phyloP scores from a whole-genome alignment of 495 filamentous ascomycete genomes.

The Margaritispora aquatica region DNA sequence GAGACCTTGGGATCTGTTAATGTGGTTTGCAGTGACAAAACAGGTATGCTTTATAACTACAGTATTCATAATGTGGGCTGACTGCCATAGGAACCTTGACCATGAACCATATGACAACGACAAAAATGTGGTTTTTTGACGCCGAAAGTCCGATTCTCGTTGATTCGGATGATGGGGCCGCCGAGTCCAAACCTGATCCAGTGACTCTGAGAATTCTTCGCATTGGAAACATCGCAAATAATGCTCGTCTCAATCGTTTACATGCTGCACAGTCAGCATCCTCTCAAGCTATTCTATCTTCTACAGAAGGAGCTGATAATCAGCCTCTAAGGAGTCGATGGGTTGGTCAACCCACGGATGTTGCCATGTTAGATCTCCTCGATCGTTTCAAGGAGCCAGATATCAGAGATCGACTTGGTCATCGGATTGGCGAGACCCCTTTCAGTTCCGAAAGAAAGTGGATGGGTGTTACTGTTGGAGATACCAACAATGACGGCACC shows the following conservation, averaged over 20 bases:
- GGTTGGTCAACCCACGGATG: conserved; percentile 96
- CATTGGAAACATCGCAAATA: conserved; percentile 94
- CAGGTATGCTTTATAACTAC: conserved; percentile 37
- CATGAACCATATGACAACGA: conserved; percentile 97
- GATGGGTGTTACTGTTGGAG: conserved; percentile 90
- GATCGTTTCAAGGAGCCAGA: conserved; percentile 89
- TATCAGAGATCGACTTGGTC: conserved; percentile 75
- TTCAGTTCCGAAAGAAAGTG: conserved; percentile 98
- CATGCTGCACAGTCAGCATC: conserved; percentile 54
- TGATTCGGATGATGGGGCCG: conserved; percentile 58
- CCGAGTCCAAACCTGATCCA: conserved; percentile 54
- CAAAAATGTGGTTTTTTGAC: conserved; percentile 92
- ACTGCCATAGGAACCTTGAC: conserved; percentile 64
- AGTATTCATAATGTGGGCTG: neutral
- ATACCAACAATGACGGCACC: conserved; percentile 31
- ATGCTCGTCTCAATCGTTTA: conserved; percentile 67
- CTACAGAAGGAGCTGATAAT: conserved; percentile 46
- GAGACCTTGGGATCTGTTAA: conserved; percentile 98
- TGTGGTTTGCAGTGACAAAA: conserved; percentile 98
- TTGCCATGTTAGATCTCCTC: conserved; percentile 87
- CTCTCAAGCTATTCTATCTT: conserved; percentile 69
- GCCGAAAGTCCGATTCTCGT: conserved; percentile 64
- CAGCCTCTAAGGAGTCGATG: conserved; percentile 58
- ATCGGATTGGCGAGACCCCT: conserved; percentile 73
- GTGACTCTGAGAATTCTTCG: conserved; percentile 74